Conservation (phyloP, 1,284 basidiomycete genomes). For the Microstroma glucosiphilum region DNA sequence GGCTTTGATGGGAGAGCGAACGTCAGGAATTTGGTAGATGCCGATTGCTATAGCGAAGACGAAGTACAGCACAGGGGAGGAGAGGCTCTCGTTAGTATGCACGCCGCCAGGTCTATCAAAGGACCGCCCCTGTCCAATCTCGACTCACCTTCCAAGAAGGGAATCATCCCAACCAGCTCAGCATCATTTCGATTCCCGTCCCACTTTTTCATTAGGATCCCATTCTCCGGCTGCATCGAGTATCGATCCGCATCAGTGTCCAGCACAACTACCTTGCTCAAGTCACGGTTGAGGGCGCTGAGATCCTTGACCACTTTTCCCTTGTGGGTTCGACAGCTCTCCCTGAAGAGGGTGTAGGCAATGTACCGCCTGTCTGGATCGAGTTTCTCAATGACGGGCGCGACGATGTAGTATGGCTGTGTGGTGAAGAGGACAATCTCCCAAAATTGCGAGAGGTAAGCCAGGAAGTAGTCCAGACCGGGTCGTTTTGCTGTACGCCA, state of each 20-base stretch:
- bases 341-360: slow-evolving; percentile 81
- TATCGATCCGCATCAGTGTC: slow-evolving; percentile 77
- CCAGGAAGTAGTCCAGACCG: slow-evolving; percentile 94
- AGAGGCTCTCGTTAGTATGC: not conserved
- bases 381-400: slow-evolving; percentile 84
- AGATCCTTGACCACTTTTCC: slow-evolving; percentile 64
- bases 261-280: slow-evolving; percentile 79
- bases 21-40: slow-evolving; percentile 59
- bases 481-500: slow-evolving; percentile 63
- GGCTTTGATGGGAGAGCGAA: slow-evolving; percentile 75
- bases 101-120: not conserved
- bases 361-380: slow-evolving; percentile 89
- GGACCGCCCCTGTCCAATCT: too few relatives aligned
- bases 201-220: slow-evolving; percentile 80
- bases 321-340: slow-evolving; percentile 52
- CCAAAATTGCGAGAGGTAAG: slow-evolving; percentile 92
- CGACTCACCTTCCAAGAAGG: slow-evolving; percentile 69
- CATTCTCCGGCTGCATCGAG: slow-evolving; percentile 79
- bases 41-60: slow-evolving; percentile 40
- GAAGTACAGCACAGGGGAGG: slow-evolving; percentile 8
- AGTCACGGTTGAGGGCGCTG: slow-evolving; percentile 84
- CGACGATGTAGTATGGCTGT: slow-evolving; percentile 81
- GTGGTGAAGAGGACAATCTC: slow-evolving; percentile 94
- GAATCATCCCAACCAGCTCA: slow-evolving; percentile 81
- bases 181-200: slow-evolving; percentile 68